phyloP scores from a whole-genome alignment of 1,284 basidiomycete species.

The Wallemia ichthyophaga region DNA sequence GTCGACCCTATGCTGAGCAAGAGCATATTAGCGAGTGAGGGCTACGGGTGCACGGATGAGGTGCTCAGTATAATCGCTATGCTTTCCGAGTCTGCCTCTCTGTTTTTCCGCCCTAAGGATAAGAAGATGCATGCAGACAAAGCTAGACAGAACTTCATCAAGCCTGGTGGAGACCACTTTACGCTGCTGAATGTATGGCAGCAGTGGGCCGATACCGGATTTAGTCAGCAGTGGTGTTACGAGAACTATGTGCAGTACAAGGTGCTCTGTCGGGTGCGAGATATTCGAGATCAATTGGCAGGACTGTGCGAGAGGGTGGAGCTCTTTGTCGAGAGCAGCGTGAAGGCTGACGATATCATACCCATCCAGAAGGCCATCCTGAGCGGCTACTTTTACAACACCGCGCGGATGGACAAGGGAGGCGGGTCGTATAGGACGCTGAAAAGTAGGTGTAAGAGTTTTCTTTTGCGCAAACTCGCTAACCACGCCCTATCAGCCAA shows the following conservation, averaged over 20 bases:
- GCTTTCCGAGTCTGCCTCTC: slow-evolving; percentile 75
- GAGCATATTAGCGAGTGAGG: slow-evolving; percentile 78
- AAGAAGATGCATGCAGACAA: slow-evolving; percentile 86
- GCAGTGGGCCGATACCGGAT: slow-evolving; percentile 92
- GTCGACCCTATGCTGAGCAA: slow-evolving; percentile 95
- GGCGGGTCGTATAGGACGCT: slow-evolving; percentile 29
- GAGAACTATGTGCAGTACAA: slow-evolving; percentile 70
- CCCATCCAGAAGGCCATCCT: slow-evolving; percentile 84
- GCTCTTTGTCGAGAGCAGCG: slow-evolving; percentile 55
- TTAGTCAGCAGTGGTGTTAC: slow-evolving; percentile 42
- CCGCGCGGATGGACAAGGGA: slow-evolving; percentile 59
- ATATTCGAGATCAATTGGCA: slow-evolving; percentile 80
- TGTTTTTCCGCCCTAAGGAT: slow-evolving; percentile 94
- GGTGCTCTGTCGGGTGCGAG: slow-evolving; percentile 67
- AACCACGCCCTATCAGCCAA: slow-evolving; percentile 24
- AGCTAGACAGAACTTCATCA: slow-evolving; percentile 83
- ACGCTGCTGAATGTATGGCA: slow-evolving; percentile 91
- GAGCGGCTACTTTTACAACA: slow-evolving; percentile 87
- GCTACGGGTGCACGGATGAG: slow-evolving; percentile 87
- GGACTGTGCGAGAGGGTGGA: slow-evolving; percentile 88
- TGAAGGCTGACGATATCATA: slow-evolving; percentile 66
- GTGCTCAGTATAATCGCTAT: slow-evolving; percentile 90
- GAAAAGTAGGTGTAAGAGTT: background rate
- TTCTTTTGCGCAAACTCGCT: slow-evolving; percentile 10
- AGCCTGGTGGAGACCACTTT: slow-evolving; percentile 89